Percentiles rank a stretch among this genome's conserved stretches.
These are phyloP conservation scores for Tinospora cordifolia DNA, from an alignment of 164 flowering plant species.

Conservation along the genomic window DNA sequence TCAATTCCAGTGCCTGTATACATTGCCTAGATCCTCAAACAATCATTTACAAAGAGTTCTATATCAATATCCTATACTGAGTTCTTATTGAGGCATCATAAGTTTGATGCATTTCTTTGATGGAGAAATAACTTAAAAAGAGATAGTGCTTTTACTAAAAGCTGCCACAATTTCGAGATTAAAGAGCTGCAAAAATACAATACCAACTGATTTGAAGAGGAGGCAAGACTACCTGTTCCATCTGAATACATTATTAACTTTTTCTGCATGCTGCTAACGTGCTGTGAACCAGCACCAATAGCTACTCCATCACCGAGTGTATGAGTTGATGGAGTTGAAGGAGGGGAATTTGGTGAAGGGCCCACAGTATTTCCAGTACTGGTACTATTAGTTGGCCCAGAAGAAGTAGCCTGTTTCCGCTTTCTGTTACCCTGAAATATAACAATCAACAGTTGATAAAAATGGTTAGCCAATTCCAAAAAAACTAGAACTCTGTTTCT, in stretches of 20 bases:
- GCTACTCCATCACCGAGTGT: constrained; percentile 70
- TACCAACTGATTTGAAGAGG: constrained; percentile 88
- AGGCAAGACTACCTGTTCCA: constrained; percentile 63
- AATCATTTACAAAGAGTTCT: neutral
- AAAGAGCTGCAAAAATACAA: neutral
- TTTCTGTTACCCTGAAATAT: constrained; percentile 55
- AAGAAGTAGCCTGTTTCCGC: constrained; percentile 67
- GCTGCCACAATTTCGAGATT: neutral
- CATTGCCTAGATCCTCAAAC: neutral
- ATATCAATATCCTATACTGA: neutral
- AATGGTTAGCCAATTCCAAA: constrained; percentile 10
- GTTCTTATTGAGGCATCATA: neutral
- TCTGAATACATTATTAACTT: constrained; percentile 63
- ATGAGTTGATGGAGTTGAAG: constrained; percentile 60
- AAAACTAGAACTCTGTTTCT: neutral
- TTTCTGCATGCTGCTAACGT: constrained; percentile 51
- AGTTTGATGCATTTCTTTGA: neutral
- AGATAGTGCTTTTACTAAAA: neutral
- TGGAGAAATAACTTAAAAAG: neutral
- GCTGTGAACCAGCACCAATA: constrained; percentile 45
- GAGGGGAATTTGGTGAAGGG: constrained; percentile 74
- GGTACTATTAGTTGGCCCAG: constrained; percentile 80
- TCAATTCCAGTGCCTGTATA: neutral
- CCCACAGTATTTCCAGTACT: constrained; percentile 77
- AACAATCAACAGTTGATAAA: neutral